Evolutionary conservation across 768 basidiomycete species (phyloP).

Genomic region (Kwoniella sp.): DNA sequence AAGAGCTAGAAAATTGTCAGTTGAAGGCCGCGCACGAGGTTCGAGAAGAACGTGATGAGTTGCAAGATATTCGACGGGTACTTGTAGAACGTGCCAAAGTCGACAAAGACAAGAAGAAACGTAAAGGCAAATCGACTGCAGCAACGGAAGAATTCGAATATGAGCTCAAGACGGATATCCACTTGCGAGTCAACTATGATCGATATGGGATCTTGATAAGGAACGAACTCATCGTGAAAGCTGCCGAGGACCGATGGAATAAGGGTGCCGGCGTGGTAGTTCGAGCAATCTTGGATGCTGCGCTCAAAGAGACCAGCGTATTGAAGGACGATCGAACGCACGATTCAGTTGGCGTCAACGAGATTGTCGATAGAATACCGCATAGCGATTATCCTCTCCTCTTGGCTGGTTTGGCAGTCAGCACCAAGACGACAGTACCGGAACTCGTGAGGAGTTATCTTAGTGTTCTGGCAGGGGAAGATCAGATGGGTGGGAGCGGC

Average conservation of each 20-base stretch:
- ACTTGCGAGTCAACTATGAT: constrained; percentile 85
- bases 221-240: constrained; percentile 76
- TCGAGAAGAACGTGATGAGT: constrained; percentile 23
- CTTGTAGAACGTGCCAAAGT: constrained; percentile 26
- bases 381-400: constrained; percentile 24
- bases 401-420: constrained; percentile 27
- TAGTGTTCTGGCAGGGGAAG: constrained; percentile 39
- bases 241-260: constrained; percentile 79
- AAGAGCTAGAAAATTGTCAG: constrained; percentile 20
- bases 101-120: constrained; percentile 45
- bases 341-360: constrained; percentile 28
- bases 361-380: constrained; percentile 37
- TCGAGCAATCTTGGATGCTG: constrained; percentile 69
- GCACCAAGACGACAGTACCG: constrained; percentile 22
- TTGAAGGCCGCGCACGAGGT: constrained; percentile 26
- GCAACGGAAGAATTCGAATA: constrained; percentile 33
- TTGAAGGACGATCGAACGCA: constrained; percentile 27
- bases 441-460: constrained; percentile 40
- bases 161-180: constrained; percentile 65
- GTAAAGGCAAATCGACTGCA: constrained; percentile 43
- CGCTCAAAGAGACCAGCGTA: constrained; percentile 49
- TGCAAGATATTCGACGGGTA: constrained; percentile 27
- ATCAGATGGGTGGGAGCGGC: constrained; percentile 28
- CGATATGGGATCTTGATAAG: constrained; percentile 83
- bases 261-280: constrained; percentile 70